Conservation (phyloP, 139 green algal genomes). For the Chlamydomonas eustigma region DNA sequence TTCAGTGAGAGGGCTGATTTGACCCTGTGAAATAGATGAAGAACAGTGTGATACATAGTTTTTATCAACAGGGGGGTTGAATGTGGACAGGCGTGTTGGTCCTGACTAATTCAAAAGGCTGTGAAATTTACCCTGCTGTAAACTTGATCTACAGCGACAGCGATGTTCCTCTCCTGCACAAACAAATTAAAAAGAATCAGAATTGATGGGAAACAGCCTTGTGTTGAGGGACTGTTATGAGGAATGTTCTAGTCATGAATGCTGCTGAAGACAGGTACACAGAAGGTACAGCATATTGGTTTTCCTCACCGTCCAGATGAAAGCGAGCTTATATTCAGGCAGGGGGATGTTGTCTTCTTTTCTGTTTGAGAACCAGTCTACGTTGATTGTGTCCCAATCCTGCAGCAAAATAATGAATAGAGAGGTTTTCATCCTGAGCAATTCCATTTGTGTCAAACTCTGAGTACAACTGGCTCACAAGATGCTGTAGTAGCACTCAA, state of each 20-base stretch:
- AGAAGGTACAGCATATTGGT: not conserved
- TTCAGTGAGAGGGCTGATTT: constrained; percentile 77
- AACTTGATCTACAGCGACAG: constrained; percentile 82
- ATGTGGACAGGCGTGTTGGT: not conserved
- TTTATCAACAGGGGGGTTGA: not conserved
- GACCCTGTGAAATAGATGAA: constrained; percentile 32
- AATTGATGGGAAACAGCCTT: not conserved
- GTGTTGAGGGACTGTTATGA: not conserved
- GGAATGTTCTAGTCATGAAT: too few relatives aligned
- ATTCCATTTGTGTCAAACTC: not conserved
- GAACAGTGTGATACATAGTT: not conserved
- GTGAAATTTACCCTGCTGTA: constrained; percentile 29
- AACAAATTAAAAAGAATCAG: not conserved
- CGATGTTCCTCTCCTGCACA: constrained; percentile 76
- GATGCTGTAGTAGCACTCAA: not conserved
- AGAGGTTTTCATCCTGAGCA: too few relatives aligned
- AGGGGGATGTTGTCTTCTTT: constrained; percentile 41
- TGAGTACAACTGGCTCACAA: too few relatives aligned
- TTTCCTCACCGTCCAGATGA: constrained; percentile 64
- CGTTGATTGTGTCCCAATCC: constrained; percentile 51
- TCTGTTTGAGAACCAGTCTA: constrained; percentile 52
- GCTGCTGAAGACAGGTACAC: too few relatives aligned
- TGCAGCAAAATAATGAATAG: constrained; percentile 11
- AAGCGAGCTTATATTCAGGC: constrained; percentile 68
- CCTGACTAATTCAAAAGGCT: not conserved